Conservation (phyloP, 1,139 yeast species). For the Yamadazyma sp. region DNA sequence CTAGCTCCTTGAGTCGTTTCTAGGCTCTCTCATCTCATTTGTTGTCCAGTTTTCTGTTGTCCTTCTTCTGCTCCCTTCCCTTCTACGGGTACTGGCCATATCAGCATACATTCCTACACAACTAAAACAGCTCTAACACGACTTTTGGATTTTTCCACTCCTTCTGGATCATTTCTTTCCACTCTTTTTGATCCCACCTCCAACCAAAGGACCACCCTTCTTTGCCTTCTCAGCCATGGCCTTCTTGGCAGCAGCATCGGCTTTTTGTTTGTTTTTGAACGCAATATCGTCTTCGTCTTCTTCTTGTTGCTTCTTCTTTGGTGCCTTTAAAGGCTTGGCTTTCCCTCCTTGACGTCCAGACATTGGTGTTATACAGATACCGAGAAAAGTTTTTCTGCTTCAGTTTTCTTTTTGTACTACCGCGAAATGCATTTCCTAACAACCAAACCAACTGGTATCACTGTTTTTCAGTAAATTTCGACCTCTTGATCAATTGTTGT, state of each 20-base stretch:
- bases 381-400: too few relatives aligned
- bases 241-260: conserved; percentile 90
- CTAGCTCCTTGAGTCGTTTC: too few relatives aligned
- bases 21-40: too few relatives aligned
- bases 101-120: not conserved
- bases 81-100: not conserved
- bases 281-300: conserved; percentile 86
- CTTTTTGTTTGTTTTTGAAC: conserved; percentile 90
- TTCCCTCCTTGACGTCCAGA: conserved; percentile 79
- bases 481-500: conserved; percentile 3
- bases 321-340: conserved; percentile 66
- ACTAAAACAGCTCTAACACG: not conserved
- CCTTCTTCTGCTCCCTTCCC: not conserved
- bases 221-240: conserved; percentile 86
- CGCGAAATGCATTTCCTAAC: not conserved
- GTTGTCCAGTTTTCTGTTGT: not conserved
- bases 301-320: conserved; percentile 71
- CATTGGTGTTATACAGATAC: too few relatives aligned
- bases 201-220: conserved; percentile 86
- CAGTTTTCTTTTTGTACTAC: conserved; percentile 1
- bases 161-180: conserved; percentile 45
- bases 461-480: not conserved
- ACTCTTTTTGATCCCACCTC: conserved; percentile 95
- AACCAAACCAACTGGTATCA: not conserved
- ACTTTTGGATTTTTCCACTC: not conserved